Conservation (phyloP, 805 yeast species). For the Deakozyma indianensis region DNA sequence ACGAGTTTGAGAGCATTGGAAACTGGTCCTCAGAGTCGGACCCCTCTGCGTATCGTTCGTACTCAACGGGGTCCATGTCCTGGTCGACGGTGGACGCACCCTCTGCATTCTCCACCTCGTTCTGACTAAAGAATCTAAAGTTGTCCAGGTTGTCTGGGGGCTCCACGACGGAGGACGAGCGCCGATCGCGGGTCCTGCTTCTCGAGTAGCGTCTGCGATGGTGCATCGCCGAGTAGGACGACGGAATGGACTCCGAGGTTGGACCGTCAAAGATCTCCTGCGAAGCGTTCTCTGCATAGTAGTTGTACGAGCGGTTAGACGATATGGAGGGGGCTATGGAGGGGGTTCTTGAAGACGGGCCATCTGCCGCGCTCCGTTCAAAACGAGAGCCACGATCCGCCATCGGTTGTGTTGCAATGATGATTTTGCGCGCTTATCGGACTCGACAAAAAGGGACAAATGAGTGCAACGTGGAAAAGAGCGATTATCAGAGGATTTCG, state of each 20-base stretch:
- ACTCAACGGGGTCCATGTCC: conserved; percentile 21
- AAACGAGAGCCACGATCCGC: background rate
- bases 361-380: background rate
- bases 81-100: conserved; percentile 61
- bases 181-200: conserved; percentile 6
- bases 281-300: conserved; percentile 16
- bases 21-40: conserved; percentile 3
- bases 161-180: conserved; percentile 19
- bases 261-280: conserved; percentile 61
- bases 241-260: conserved; percentile 53
- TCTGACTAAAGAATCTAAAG: conserved; percentile 71
- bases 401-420: no score
- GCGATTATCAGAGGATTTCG: no score
- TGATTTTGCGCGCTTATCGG: no score
- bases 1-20: background rate
- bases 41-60: conserved; percentile 6
- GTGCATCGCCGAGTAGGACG: conserved; percentile 55
- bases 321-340: background rate
- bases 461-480: no score
- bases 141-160: background rate
- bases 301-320: conserved; percentile 13
- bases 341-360: background rate
- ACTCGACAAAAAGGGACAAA: no score
- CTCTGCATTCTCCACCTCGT: conserved; percentile 74
- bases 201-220: conserved; percentile 19